Percentiles rank a stretch among this genome's conserved stretches.
Conservation (phyloP, 345 rosid species). For the Corchorus olitorius region DNA sequence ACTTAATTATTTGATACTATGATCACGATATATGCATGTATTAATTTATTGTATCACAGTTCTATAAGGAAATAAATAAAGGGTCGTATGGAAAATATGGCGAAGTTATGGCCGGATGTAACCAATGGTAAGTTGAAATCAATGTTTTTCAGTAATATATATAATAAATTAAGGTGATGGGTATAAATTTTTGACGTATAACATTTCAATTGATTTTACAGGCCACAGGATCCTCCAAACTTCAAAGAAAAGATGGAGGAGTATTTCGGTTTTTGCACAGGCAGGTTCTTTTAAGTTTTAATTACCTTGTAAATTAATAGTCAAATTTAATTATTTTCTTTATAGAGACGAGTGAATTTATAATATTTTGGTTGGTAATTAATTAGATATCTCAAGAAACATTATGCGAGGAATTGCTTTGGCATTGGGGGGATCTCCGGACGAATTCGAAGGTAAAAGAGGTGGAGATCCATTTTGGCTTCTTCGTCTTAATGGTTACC, state of each 20-base stretch:
- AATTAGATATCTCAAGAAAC: slow-evolving; percentile 67
- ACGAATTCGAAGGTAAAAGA: slow-evolving; percentile 70
- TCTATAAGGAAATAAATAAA: slow-evolving; percentile 64
- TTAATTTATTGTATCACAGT: too few relatives aligned
- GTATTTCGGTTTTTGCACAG: slow-evolving; percentile 67
- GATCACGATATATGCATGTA: too few relatives aligned
- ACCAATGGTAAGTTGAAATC: slow-evolving; percentile 62
- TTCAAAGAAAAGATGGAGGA: slow-evolving; percentile 66
- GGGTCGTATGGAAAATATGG: slow-evolving; percentile 80
- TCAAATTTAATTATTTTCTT: too few relatives aligned
- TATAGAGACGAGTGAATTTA: too few relatives aligned
- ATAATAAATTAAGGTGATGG: too few relatives aligned
- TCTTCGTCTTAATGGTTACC: slow-evolving; percentile 73
- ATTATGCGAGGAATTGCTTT: slow-evolving; percentile 75
- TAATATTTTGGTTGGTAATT: too few relatives aligned
- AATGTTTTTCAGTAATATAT: too few relatives aligned
- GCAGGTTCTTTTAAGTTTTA: slow-evolving; percentile 38
- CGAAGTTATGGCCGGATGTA: slow-evolving; percentile 73
- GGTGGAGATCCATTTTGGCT: slow-evolving; percentile 91
- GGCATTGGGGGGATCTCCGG: slow-evolving; percentile 63
- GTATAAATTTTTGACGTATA: too few relatives aligned
- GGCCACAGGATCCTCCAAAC: slow-evolving; percentile 69
- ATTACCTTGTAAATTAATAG: background rate
- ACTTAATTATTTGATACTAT: too few relatives aligned
- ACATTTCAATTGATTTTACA: too few relatives aligned